phyloP scores from a whole-genome alignment of 208 protist species.

The Blechomonas ayalai region DNA sequence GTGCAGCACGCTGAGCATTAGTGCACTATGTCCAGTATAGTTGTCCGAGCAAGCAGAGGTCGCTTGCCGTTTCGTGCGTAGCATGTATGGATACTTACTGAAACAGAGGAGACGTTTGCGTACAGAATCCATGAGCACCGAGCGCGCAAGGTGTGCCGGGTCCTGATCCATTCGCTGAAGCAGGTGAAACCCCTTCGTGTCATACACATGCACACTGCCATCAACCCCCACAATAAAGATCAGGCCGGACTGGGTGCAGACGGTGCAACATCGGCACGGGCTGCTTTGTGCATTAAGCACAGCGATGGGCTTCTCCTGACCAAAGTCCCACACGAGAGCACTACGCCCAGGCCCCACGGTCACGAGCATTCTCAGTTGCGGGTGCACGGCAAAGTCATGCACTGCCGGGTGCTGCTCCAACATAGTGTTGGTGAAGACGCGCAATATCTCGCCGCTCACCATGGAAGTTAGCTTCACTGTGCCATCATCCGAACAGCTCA shows the following conservation, averaged over 20 bases:
- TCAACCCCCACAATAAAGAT: conserved; percentile 60
- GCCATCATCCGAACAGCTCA: conserved; percentile 66
- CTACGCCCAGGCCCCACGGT: conserved; percentile 67
- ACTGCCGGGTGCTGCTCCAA: conserved; percentile 44
- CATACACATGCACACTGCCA: conserved; percentile 58
- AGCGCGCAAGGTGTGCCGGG: conserved; percentile 10
- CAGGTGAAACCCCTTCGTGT: conserved; percentile 46
- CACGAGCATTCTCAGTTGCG: conserved; percentile 53
- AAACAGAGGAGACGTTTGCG: conserved; percentile 40
- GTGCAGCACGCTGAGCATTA: conserved; percentile 52
- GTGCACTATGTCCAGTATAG: conserved; percentile 51
- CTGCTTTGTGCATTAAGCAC: conserved; percentile 57
- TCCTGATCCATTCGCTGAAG: conserved; percentile 46
- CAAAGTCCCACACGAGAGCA: conserved; percentile 77
- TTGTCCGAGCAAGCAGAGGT: conserved; percentile 35
- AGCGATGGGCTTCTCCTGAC: conserved; percentile 44
- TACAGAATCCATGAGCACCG: conserved; percentile 21
- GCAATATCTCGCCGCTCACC: conserved; percentile 35
- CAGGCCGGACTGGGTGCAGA: conserved; percentile 26
- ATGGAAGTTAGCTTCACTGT: conserved; percentile 57
- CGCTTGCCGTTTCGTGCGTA: conserved; percentile 46
- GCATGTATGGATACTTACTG: conserved; percentile 35
- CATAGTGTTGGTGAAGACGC: conserved; percentile 22
- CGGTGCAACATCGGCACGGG: conserved; percentile 48
- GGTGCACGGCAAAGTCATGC: conserved; percentile 51